These are phyloP conservation scores for Eucalyptus pumila DNA, from an alignment of 345 rosid species.

Conservation along the genomic window DNA sequence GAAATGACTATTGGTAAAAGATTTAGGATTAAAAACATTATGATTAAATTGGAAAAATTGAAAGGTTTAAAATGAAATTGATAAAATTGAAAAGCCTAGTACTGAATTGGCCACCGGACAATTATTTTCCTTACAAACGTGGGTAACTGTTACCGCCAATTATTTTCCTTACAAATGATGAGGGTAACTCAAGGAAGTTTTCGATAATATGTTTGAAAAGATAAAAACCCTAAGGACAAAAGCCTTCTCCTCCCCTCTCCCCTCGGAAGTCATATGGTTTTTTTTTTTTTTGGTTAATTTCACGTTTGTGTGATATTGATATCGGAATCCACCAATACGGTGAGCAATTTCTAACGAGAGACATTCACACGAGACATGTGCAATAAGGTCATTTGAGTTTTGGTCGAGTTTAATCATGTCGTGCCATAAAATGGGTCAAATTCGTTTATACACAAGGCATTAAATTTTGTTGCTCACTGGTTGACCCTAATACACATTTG, in stretches of 20 bases:
- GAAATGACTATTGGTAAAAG: too few relatives aligned
- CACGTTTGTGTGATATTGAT: not conserved
- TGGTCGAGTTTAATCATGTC: not conserved
- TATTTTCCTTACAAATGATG: too few relatives aligned
- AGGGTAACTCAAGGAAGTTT: not conserved
- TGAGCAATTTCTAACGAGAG: not conserved
- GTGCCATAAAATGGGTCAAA: not conserved
- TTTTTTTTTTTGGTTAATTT: too few relatives aligned
- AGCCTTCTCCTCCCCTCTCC: not conserved
- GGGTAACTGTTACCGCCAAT: too few relatives aligned
- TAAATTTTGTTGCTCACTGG: not conserved
- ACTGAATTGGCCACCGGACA: fast-evolving
- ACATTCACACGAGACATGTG: not conserved
- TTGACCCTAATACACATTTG: not conserved
- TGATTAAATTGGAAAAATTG: too few relatives aligned
- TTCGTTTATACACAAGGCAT: not conserved
- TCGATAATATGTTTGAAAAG: not conserved
- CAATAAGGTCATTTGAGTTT: not conserved
- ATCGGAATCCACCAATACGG: too few relatives aligned
- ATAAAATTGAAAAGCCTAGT: too few relatives aligned
- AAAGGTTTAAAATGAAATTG: too few relatives aligned
- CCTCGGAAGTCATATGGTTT: not conserved
- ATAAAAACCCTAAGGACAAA: not conserved
- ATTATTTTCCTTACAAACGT: too few relatives aligned
- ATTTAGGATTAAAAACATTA: too few relatives aligned